Base-by-base conservation (phyloP, 2,329 filamentous ascomycete genomes). In the Pestalotiopsis fici region DNA sequence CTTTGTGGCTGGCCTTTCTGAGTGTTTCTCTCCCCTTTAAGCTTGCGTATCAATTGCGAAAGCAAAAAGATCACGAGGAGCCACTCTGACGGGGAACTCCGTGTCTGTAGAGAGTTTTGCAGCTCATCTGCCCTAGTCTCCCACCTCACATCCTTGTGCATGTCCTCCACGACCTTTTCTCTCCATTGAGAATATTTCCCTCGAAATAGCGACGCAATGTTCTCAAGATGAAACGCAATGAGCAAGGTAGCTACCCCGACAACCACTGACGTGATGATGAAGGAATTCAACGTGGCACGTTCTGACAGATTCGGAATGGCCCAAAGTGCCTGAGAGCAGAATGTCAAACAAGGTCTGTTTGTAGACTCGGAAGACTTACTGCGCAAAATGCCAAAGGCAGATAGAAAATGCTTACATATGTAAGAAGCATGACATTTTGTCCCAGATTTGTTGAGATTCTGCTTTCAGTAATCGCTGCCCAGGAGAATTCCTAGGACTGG, bases 351-450 rank as follows among this genome's bases (percentile, higher is more conserved):
- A n/a, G 1, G 18, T 13, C 50, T 2, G 4, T 55, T 23, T 21
- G 11, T 25, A n/a, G 55, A 11, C 0, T 57, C 5, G 27, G 55
- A 18, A 21, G 23, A 39, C 59, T 3, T 39, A 61, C 59, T 1
- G 31, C 59, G 28, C 31, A 61, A 39, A 61, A 39, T 61, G 28
- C 59, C 28, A 61, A 12, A 5, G 31, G 59, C 27, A 61, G 12
- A 43, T 61, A 61, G 21, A 61, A 61, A 21, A 61, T 61, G 59
- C 59, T 61, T 12, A 61, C 59, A 61, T 61, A 61, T 15, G 59
- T 61, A 0, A 61, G 31, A 1, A 61, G 31, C 59, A 43, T 61
- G 1, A 61, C 59, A 37, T 61, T 61, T 13, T 61, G 59, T 3
- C 31, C 31, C n/a, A 61, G 13, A 21, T n/a, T 61, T 0, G 59